Base-by-base conservation (phyloP, 2,329 filamentous ascomycete species). In the Aspergillus hiratsukae region DNA sequence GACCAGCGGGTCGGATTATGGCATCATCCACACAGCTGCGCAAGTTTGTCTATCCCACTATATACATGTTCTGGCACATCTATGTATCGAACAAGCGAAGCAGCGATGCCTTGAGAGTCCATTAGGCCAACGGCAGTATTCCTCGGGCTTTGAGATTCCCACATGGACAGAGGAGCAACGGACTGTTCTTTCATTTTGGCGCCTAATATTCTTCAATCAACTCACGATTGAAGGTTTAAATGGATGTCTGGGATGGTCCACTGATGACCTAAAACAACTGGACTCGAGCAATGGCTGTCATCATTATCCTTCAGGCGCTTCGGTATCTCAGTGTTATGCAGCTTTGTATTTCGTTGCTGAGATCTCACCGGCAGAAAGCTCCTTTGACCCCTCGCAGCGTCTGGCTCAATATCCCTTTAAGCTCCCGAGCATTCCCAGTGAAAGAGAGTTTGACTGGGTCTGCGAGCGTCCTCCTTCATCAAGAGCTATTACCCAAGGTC, bases 121-220 rank as follows among this genome's bases (percentile, higher is more conserved):
- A 21, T 11, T 21, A n/a, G n/a, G 40, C 17, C 40, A 9, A 10
- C 40, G 19, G 11, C 8, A 54, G 23, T 49, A 37, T 11, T 21
- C 31, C 45, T 11, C 28, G 27, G 7, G 23, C 21, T 40, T 48
- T 31, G 3, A 2, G 23, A 7, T 41, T 25, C 19, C 52, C 29
- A 43, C 52, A 8, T 53, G 52, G 52, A 49, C 52, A 10, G 52
- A 53, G 27, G 52, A 53, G 45, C 52, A 53, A 27, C 52, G 52
- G 19, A 40, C 11, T 4, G 11, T 53, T 21, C 52, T 53, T 9
- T 21, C 45, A 3, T 49, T 53, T 3, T 53, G 52, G 52, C 52
- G 45, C 23, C 21, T 53, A 1, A 7, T 48, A 11, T 53, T 49
- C 29, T 48, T 5, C 3, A 48, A 53, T 27, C 28, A 41, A 27